Percentiles rank a stretch among this genome's conserved stretches.
These are phyloP conservation scores for Phytophthora foliorum DNA, from an alignment of 352 stramenopile species.

Conservation along the genomic window DNA sequence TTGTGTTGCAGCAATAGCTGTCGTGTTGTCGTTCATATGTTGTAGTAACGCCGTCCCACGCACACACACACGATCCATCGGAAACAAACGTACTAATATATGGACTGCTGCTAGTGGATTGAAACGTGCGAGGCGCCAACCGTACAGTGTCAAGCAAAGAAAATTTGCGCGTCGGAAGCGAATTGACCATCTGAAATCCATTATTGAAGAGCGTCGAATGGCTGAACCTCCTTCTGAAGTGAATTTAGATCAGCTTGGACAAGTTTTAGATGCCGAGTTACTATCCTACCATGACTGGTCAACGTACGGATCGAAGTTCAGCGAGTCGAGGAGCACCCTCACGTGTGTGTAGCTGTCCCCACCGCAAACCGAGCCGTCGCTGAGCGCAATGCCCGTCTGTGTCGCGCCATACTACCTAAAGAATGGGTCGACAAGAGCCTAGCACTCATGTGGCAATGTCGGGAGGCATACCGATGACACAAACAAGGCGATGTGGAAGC, in stretches of 20 bases:
- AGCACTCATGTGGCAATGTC: neutral
- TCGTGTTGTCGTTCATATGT: constrained; percentile 10
- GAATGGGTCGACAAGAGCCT: neutral
- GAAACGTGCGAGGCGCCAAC: neutral
- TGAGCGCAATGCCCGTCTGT: neutral
- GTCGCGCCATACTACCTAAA: neutral
- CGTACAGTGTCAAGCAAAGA: neutral
- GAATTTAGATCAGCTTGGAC: neutral
- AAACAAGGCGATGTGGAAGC: neutral
- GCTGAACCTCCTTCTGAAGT: neutral
- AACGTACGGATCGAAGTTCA: neutral
- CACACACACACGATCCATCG: no score
- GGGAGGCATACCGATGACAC: neutral
- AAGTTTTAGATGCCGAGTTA: neutral
- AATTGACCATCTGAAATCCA: neutral
- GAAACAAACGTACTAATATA: neutral
- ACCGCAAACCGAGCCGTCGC: neutral
- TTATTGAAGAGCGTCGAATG: neutral
- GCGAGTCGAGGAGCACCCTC: neutral
- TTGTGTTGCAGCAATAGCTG: constrained; percentile 12
- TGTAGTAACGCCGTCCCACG: constrained; percentile 8
- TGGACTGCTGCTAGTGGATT: neutral
- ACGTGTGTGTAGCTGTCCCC: neutral
- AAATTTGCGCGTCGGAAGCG: neutral
- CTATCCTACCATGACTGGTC: neutral